A percentile compares a stretch with the other conserved stretches of the same genome.
Conservation (phyloP, 345 rosid species). For the Populus pruinosa region DNA sequence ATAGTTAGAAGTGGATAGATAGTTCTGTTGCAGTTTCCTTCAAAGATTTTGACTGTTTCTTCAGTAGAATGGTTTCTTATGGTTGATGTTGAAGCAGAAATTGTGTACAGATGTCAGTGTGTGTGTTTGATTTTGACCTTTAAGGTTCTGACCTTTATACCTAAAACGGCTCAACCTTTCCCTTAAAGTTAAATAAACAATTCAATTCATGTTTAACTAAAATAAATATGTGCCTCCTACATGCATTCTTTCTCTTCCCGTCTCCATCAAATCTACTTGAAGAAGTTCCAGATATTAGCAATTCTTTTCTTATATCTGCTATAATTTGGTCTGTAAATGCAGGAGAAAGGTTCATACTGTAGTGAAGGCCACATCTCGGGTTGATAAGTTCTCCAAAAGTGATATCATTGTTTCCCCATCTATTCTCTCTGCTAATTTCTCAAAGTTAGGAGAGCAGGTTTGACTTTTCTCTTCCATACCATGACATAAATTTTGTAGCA, state of each 20-base stretch:
- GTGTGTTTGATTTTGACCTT: background rate
- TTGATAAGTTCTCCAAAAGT: constrained; percentile 88
- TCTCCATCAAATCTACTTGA: background rate
- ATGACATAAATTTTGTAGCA: background rate
- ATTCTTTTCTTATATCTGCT: background rate
- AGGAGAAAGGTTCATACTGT: constrained; percentile 47
- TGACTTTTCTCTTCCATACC: constrained; percentile 1
- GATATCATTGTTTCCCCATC: constrained; percentile 93
- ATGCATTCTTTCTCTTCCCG: background rate
- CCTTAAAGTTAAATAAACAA: background rate
- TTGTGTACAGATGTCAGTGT: background rate
- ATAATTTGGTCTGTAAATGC: constrained; percentile 5
- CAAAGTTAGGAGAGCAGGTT: constrained; percentile 94
- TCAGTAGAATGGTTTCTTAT: background rate
- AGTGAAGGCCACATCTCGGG: constrained; percentile 82
- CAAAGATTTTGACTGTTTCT: background rate
- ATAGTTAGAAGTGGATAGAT: background rate
- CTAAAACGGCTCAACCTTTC: background rate
- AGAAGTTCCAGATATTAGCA: background rate
- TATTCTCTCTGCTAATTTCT: constrained; percentile 86
- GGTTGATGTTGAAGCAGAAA: background rate
- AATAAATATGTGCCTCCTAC: background rate
- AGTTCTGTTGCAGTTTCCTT: background rate
- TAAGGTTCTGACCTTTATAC: background rate
- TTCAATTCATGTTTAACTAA: background rate